Percentiles rank a stretch among this genome's conserved stretches.
These are phyloP conservation scores for Beauveria pseudobassiana DNA, from an alignment of 2,329 filamentous ascomycete genomes.

Conservation along the genomic window DNA sequence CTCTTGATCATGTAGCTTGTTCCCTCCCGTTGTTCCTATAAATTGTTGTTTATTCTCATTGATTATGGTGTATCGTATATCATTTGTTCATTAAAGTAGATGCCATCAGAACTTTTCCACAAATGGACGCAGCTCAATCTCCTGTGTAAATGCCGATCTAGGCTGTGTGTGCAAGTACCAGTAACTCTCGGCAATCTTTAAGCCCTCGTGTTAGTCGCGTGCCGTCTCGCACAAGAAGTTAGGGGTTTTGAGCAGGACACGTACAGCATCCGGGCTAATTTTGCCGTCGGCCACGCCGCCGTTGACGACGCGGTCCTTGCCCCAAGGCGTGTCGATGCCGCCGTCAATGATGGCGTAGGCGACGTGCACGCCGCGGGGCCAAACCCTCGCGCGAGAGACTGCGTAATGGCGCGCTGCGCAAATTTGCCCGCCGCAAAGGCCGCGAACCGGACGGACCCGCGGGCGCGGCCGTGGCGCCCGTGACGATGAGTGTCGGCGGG, in stretches of 20 bases:
- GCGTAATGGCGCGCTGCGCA: constrained; percentile 64
- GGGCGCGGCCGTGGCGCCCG: constrained; percentile 78
- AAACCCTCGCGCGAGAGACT: constrained; percentile 75
- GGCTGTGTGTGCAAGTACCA: constrained; percentile 80
- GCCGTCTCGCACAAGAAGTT: not conserved
- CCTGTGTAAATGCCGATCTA: constrained; percentile 70
- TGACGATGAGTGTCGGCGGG: constrained; percentile 77
- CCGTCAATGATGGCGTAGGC: constrained; percentile 79
- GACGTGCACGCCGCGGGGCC: constrained; percentile 75
- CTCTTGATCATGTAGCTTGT: no score
- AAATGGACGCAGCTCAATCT: constrained; percentile 72
- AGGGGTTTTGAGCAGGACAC: constrained; percentile 23
- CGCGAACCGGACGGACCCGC: constrained; percentile 61
- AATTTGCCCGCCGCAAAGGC: constrained; percentile 76
- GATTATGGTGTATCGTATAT: not conserved
- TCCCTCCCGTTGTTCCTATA: not conserved
- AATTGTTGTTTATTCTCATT: constrained; percentile 2
- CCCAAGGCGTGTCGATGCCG: constrained; percentile 71
- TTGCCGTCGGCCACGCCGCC: constrained; percentile 48
- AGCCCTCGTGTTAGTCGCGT: not conserved
- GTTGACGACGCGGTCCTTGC: constrained; percentile 44
- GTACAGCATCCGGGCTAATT: constrained; percentile 65
- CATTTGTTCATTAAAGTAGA: not conserved
- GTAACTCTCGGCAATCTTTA: constrained; percentile 76
- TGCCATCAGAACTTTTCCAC: constrained; percentile 68